Conservation (phyloP, 1,284 basidiomycete genomes). For the Boletus smithii region DNA sequence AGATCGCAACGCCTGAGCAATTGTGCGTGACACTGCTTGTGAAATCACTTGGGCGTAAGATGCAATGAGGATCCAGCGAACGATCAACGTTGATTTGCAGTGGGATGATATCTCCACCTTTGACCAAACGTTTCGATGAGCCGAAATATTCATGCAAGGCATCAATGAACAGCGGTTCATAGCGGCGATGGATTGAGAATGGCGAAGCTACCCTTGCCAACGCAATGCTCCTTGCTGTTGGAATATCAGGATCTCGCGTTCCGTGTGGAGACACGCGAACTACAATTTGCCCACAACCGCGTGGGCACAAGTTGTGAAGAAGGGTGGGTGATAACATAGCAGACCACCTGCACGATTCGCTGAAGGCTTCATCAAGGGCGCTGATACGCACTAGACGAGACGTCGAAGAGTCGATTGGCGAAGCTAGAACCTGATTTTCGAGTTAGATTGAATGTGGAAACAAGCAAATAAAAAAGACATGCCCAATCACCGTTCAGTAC, state of each 20-base stretch:
- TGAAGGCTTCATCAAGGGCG: slow-evolving; percentile 47
- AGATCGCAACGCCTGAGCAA: slow-evolving; percentile 47
- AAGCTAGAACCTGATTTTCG: slow-evolving; percentile 28
- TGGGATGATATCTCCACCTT: slow-evolving; percentile 79
- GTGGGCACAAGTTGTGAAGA: slow-evolving; percentile 24
- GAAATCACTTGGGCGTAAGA: slow-evolving; percentile 11
- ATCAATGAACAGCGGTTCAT: slow-evolving; percentile 68
- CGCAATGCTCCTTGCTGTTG: slow-evolving; percentile 70
- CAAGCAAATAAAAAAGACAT: slow-evolving; percentile 26
- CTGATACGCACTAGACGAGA: slow-evolving; percentile 56
- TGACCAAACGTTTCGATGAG: slow-evolving; percentile 57
- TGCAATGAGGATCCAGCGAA: slow-evolving; percentile 26
- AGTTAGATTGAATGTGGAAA: slow-evolving; percentile 2
- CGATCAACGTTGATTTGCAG: slow-evolving; percentile 62
- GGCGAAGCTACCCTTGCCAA: slow-evolving; percentile 85
- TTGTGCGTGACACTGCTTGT: neutral
- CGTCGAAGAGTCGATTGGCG: slow-evolving; percentile 23
- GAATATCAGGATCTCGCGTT: slow-evolving; percentile 41
- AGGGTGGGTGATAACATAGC: slow-evolving; percentile 27
- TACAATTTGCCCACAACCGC: slow-evolving; percentile 12
- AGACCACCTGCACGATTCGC: slow-evolving; percentile 41
- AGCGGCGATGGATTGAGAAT: slow-evolving; percentile 67
- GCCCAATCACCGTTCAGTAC: slow-evolving; percentile 90
- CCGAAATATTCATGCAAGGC: slow-evolving; percentile 72
- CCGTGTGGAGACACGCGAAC: slow-evolving; percentile 53